Conservation (phyloP, 441 rosid species). For the Euphorbia corollata region DNA sequence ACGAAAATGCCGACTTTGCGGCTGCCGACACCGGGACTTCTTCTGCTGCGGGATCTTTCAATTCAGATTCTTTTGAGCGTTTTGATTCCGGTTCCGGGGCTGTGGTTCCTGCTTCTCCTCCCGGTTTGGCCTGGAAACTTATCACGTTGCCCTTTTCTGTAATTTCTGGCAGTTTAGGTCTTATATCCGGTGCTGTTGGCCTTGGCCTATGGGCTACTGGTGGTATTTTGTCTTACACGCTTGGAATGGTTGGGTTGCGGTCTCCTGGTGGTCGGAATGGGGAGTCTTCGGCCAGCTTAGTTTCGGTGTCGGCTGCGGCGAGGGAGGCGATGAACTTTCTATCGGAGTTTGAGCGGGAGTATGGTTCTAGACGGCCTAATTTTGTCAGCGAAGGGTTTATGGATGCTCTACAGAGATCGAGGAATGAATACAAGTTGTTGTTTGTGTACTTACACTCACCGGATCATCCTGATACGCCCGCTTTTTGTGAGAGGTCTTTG, state of each 20-base stretch:
- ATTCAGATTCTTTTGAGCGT: constrained; percentile 21
- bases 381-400: constrained; percentile 78
- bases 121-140: constrained; percentile 71
- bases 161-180: constrained; percentile 74
- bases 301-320: constrained; percentile 60
- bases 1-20: not conserved
- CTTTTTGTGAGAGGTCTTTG: constrained; percentile 67
- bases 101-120: constrained; percentile 24
- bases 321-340: constrained; percentile 70
- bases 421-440: constrained; percentile 58
- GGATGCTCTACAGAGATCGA: constrained; percentile 84
- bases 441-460: constrained; percentile 95
- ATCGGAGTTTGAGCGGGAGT: constrained; percentile 70
- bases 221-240: constrained; percentile 71
- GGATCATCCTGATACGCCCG: constrained; percentile 78
- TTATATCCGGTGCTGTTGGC: constrained; percentile 79
- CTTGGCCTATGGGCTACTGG: constrained; percentile 94
- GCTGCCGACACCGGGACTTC: constrained; percentile 6
- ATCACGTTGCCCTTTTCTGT: constrained; percentile 75
- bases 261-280: constrained; percentile 34
- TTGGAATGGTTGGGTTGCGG: constrained; percentile 71
- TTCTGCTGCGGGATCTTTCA: constrained; percentile 10
- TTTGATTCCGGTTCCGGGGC: constrained; percentile 22
- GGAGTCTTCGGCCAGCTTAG: constrained; percentile 44
- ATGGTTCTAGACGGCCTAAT: constrained; percentile 49